Conservation (phyloP, 2,329 filamentous ascomycete species). For the Clarireedia homoeocarpa region DNA sequence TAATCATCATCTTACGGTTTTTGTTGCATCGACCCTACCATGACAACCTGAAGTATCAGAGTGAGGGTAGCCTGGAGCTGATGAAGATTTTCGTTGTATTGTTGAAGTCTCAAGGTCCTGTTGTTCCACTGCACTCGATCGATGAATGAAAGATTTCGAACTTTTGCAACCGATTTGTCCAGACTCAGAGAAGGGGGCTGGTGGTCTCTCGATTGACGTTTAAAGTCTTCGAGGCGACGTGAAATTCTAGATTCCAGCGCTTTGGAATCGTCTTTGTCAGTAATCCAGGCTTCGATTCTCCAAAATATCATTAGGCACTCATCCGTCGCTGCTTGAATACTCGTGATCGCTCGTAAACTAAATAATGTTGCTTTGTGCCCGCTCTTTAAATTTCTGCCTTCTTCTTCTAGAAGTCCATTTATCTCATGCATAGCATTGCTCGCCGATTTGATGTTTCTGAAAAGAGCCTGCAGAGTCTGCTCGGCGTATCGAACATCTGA, state of each 20-base stretch:
- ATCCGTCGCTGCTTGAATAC: not conserved
- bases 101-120: too few relatives aligned
- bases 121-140: too few relatives aligned
- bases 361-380: not conserved
- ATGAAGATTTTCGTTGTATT: too few relatives aligned
- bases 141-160: too few relatives aligned
- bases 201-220: not conserved
- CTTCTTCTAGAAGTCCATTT: not conserved
- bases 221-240: not conserved
- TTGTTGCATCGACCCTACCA: too few relatives aligned
- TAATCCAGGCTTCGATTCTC: not conserved
- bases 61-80: too few relatives aligned
- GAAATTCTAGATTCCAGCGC: not conserved
- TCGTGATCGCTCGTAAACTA: not conserved
- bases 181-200: too few relatives aligned
- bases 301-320: slow-evolving; percentile 1
- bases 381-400: too few relatives aligned
- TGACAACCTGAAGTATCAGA: too few relatives aligned
- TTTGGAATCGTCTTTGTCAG: not conserved
- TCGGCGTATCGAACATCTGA: not conserved
- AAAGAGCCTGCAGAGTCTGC: not conserved
- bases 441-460: not conserved
- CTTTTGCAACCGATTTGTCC: too few relatives aligned
- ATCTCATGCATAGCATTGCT: not conserved
- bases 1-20: too few relatives aligned